Base-by-base conservation (phyloP, 73 alveolate species). In the Paramecium caudatum region DNA sequence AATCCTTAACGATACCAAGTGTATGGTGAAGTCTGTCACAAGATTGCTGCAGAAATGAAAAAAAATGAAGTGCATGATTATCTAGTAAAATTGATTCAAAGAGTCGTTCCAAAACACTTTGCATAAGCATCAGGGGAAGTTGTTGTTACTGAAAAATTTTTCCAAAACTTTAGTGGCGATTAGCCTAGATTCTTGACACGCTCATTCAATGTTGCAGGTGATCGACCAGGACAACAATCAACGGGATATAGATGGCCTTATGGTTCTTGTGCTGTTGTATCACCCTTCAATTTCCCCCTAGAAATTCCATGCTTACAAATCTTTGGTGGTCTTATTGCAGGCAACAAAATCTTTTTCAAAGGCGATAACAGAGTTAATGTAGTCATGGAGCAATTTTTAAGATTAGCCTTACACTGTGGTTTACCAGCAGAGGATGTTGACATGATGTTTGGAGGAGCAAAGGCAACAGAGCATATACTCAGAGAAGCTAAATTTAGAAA, bases 281-380 rank as follows among this genome's bases (percentile, higher is more conserved):
- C 98, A 46, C 98, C 98, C 3, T 95, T 95, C 82, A 95, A 95
- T 65, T 95, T 93, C 93, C 98, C 98, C 1, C 49, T 95, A 25
- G 98, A 95, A 74, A 95, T 95, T 81, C 98, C 98, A 50, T 91
- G 94, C 33, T 87, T 95, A 17, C 82, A 95, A 82, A 47, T 82
- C 62, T 91, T 95, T 93, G 98, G 98, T 12, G 95, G 95, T n/a
- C 91, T 95, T 4, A 93, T 70, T 10, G 94, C 92, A 94, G 98
- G 98, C 47, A 95, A 95, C 48, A 91, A 90, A 62, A 94, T 91
- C 4, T 65, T 94, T 19, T 82, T 93, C n/a, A 95, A 95, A 61
- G 96, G 94, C 3, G 98, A 95, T 61, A 61, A 70, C 1, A 93
- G 82, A 91, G 95, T 93, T 4, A 91, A 94, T 30, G 63, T 95